Base-by-base conservation (phyloP, 768 basidiomycete species). In the Tulasnella sp. region DNA sequence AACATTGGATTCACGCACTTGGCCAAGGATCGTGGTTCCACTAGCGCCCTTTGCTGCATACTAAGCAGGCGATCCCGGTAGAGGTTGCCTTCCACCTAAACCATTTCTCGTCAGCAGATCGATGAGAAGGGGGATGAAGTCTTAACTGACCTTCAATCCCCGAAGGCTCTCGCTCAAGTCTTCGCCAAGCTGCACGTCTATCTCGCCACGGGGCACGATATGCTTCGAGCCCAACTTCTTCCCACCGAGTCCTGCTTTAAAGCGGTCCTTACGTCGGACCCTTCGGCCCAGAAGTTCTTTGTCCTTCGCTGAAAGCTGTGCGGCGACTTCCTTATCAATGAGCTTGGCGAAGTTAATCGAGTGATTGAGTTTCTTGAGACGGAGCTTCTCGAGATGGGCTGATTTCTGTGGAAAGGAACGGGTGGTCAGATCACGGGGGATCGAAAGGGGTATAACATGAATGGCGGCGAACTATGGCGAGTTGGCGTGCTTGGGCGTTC, bases 161-260 rank as follows among this genome's bases (percentile, higher is more conserved):
- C 92, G 75, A 65, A 94, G 71, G 66, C 76, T 92, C 71, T 96
- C 92, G 58, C 79, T 85, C 50, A 96, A 70, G 67, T 96, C 90
- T 63, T 94, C 92, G 1, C 89, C 89, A 0, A 94, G 76, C 70
- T 96, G 92, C 15, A 97, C 92, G 46, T 84, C 87, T 3, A 92
- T 77, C 31, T 76, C 74, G 12, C 74, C 78, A 64, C 79, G 80
- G 0, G 80, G 81, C 0, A 93, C 84, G 38, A 76, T 76, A 65
- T 93, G 83, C 68, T 83, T 92, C 7, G 34, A 42, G 7, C 93
- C 93, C 0, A 96, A 66, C 65, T 77, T 80, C 69, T 80, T 77
- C 0, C 92, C 92, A 0, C 75, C 80, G 11, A 92, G 68, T 7
- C 92, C 89, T 30, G 72, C 70, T 42, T 71, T 79, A 49, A 84